Evolutionary conservation across 169 alveolate genomes (phyloP), one percentile per base, ranked within the genome.

Genomic region (Sarcocystis neurona): DNA sequence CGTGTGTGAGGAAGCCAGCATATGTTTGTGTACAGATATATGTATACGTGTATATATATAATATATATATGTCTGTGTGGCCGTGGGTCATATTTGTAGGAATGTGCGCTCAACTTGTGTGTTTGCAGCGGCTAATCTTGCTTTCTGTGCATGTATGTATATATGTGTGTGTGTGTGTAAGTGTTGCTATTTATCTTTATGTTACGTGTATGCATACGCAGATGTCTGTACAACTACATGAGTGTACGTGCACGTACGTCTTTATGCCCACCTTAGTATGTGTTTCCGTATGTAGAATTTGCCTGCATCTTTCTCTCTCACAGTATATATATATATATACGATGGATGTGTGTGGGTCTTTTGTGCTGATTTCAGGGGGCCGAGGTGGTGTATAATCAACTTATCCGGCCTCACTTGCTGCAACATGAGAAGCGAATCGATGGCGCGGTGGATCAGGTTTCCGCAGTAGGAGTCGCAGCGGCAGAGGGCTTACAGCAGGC

Each of bases 391-490:
- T 94, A 94, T 79, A 92, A 84, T 78, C 84, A 75, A 66, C n/a
- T 94, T 32, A 87, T 94, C 41, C 88, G 96, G 3, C 95, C 95
- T 18, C 70, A 92, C 32, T 79, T 94, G 30, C 39, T 94, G 72
- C 88, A 90, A 88, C 94, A 93, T 37, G 92, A 94, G 89, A 89
- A 89, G 44, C 78, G 92, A 4, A 92, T 94, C 27, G 95, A 94
- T 75, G 92, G 80, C 44, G 88, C 94, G 53, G 93, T 94, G 46
- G 89, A 60, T 8, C 53, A 82, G 53, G 27, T 82, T 15, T n/a
- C 68, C 30, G 74, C 56, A 34, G 89, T 68, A 3, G 89, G 89
- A 20, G 72, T 58, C 46, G 37, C 48, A n/a, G 89, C 89, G 5
- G 89, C 89, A 15, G 89, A 56, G 63, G 89, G 79, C 3, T 20